Evolutionary conservation across 1,284 basidiomycete species (phyloP), one percentile per base, ranked within the genome.

Genomic region (Ustilago curta): DNA sequence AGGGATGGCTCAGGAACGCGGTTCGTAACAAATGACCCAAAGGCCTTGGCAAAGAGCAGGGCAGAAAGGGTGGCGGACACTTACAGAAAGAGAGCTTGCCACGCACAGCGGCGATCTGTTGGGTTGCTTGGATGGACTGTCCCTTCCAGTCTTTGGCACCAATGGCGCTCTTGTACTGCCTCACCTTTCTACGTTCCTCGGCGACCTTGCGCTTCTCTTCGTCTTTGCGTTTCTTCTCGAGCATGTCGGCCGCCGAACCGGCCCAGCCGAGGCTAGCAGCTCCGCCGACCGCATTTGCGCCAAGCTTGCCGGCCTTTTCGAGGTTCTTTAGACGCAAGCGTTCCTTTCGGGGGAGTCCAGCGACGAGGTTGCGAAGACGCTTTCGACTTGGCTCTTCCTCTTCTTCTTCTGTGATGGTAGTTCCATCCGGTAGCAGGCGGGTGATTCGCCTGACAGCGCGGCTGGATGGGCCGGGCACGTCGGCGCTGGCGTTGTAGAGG

Each of bases 401-500:
- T 43, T 81, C 77, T 23, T 73, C 66, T 32, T 76, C 74, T 25
- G 73, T 71, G 64, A 76, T 51, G 42, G 56, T 64, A 37, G 69
- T 58, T 27, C 66, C 59, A 42, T 79, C 77, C 8, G 62, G 60
- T 0, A 79, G 59, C 53, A 71, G 58, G 50, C 78, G 59, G 49
- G 71, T 60, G 61, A 74, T 63, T 42, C 68, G 47, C n/a, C 74
- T 53, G n/a, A 55, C 43, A 21, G 64, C 48, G 47, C 65, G 60
- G 62, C 69, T 69, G 37, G 75, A 77, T 19, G 80, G 82, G 2
- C 79, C 76, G 8, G 79, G 77, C 11, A 81, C 74, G 48, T 79
- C 81, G 45, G 80, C 71, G 39, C 70, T 77, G 12, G 83, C 82
- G 37, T 87, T 86, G 82, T 86, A 85, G 29, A 87, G 80, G 66